These are phyloP conservation scores for Fomitopsis palustris DNA, from an alignment of 1,284 basidiomycete species.

Conservation along the genomic window DNA sequence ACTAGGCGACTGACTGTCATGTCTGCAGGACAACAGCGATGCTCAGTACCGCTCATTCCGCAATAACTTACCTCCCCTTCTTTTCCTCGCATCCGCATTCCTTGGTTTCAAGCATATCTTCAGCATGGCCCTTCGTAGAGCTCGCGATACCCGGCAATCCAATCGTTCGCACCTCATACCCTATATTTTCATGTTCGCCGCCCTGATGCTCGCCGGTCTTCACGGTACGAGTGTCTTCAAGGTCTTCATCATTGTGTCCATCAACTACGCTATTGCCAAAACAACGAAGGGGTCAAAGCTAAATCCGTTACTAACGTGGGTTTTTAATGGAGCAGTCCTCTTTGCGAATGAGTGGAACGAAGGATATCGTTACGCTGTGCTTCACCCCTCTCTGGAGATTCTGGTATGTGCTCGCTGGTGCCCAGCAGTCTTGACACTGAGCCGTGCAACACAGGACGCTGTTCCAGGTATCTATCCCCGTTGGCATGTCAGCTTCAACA, in stretches of 20 bases:
- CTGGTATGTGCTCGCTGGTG: constrained; percentile 40
- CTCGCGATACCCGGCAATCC: neutral
- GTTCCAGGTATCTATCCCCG: constrained; percentile 73
- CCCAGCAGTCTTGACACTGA: neutral
- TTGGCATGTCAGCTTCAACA: constrained; percentile 96
- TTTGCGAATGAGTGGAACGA: constrained; percentile 77
- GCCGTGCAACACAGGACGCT: constrained; percentile 49
- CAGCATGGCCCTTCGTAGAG: constrained; percentile 3
- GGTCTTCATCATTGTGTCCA: constrained; percentile 64
- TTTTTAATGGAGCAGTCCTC: constrained; percentile 73
- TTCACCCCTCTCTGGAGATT: constrained; percentile 53
- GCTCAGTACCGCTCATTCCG: constrained; percentile 83
- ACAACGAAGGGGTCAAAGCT: constrained; percentile 37
- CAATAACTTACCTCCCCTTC: constrained; percentile 63
- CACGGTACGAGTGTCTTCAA: constrained; percentile 88
- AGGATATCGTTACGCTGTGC: constrained; percentile 68
- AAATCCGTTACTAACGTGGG: constrained; percentile 62
- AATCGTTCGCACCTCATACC: constrained; percentile 20
- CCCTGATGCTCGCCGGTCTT: constrained; percentile 72
- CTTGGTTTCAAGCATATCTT: constrained; percentile 40
- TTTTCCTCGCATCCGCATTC: constrained; percentile 47
- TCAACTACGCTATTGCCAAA: constrained; percentile 73
- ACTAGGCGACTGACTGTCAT: neutral
- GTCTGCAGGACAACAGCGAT: constrained; percentile 78
- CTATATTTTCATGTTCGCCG: constrained; percentile 40